phyloP scores from a whole-genome alignment of 768 basidiomycete species.

The Mycena olivaceomarginata region DNA sequence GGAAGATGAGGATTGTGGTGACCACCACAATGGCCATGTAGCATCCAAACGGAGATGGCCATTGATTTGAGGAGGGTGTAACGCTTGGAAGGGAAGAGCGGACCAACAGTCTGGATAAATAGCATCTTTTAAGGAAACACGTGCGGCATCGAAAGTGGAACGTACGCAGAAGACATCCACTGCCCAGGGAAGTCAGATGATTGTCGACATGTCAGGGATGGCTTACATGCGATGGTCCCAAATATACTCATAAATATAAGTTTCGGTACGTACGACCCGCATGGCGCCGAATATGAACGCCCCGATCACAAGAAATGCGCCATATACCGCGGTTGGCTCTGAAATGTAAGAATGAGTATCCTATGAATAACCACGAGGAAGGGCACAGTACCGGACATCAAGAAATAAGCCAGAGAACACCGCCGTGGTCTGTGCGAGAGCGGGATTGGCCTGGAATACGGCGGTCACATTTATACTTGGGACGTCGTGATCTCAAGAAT shows the following conservation, averaged over 20 bases:
- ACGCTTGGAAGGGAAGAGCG: slow-evolving; percentile 68
- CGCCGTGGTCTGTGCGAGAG: slow-evolving; percentile 58
- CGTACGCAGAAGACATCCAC: slow-evolving; percentile 64
- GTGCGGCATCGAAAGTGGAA: slow-evolving; percentile 30
- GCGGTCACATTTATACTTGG: slow-evolving; percentile 36
- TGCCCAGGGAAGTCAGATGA: not conserved
- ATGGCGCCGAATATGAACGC: slow-evolving; percentile 65
- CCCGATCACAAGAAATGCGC: slow-evolving; percentile 68
- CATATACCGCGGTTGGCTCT: slow-evolving; percentile 68
- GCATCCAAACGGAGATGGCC: slow-evolving; percentile 64
- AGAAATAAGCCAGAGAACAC: slow-evolving; percentile 75
- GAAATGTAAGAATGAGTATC: not conserved
- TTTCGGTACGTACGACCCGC: slow-evolving; percentile 67
- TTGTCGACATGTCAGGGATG: slow-evolving; percentile 48
- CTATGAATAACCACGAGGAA: not conserved
- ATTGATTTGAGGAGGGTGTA: slow-evolving; percentile 64
- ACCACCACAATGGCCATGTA: slow-evolving; percentile 70
- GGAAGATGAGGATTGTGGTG: slow-evolving; percentile 69
- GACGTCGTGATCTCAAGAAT: no score
- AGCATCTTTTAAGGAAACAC: slow-evolving; percentile 45
- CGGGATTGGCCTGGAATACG: slow-evolving; percentile 60
- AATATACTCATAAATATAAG: slow-evolving; percentile 67
- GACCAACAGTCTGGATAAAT: slow-evolving; percentile 61
- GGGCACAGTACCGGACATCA: slow-evolving; percentile 57
- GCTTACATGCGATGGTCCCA: slow-evolving; percentile 62